These are phyloP conservation scores for Gentiana straminea DNA, from an alignment of 257 asterid genomes.

Conservation along the genomic window DNA sequence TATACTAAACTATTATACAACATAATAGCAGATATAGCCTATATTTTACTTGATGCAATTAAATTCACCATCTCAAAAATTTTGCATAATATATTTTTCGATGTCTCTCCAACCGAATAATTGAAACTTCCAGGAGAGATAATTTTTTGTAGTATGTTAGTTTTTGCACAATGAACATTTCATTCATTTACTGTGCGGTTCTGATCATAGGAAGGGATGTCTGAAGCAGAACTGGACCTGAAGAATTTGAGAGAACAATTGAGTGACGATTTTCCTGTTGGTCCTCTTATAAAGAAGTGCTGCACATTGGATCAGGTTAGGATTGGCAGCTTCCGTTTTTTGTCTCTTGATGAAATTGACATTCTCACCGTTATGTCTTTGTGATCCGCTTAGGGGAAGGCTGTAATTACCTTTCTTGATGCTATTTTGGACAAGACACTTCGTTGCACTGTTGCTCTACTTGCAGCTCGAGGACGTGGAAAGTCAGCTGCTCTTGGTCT, in stretches of 20 bases:
- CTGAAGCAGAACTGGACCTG: constrained; percentile 68
- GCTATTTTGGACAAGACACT: constrained; percentile 85
- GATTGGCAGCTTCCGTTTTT: background rate
- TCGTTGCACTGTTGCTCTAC: constrained; percentile 80
- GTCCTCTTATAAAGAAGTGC: constrained; percentile 80
- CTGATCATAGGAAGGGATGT: constrained; percentile 63
- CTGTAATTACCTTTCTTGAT: constrained; percentile 79
- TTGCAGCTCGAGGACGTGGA: constrained; percentile 98
- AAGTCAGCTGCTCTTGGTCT: constrained; percentile 99
- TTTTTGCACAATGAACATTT: background rate
- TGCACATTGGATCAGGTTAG: constrained; percentile 91
- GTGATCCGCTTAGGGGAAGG: constrained; percentile 50
- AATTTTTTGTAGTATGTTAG: no score
- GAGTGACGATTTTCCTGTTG: constrained; percentile 81
- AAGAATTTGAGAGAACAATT: constrained; percentile 69
- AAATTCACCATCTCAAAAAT: no score
- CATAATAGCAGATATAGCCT: no score
- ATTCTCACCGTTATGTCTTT: background rate
- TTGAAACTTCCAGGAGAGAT: no score
- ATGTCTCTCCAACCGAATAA: no score
- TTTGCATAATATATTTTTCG: no score
- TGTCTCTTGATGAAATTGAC: background rate
- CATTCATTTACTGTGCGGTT: constrained; percentile 12
- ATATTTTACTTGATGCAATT: no score
- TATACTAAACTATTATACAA: no score